Conservation (phyloP, 2,329 filamentous ascomycete species). For the Xylariaceae sp. region DNA sequence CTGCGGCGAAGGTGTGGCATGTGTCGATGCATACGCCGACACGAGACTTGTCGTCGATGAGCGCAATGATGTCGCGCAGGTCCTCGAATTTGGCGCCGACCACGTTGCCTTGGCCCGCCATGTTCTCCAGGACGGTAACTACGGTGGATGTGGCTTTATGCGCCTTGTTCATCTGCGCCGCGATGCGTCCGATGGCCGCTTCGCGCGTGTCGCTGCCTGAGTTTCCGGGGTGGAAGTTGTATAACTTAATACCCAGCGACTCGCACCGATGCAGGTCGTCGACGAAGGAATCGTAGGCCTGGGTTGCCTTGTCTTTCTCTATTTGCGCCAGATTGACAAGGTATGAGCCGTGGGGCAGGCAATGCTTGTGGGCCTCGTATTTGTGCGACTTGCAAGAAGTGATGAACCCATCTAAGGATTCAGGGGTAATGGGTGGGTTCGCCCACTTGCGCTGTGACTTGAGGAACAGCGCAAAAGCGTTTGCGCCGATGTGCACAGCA, state of each 20-base stretch:
- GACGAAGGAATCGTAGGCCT: constrained; percentile 80
- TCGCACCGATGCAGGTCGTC: constrained; percentile 87
- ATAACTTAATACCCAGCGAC: constrained; percentile 77
- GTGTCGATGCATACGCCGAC: constrained; percentile 96
- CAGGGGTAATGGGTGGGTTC: constrained; percentile 68
- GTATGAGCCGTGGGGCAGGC: constrained; percentile 91
- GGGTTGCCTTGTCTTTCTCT: constrained; percentile 71
- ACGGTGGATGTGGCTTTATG: constrained; percentile 72
- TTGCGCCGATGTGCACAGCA: constrained; percentile 75
- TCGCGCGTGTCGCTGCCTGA: constrained; percentile 62
- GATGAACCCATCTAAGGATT: constrained; percentile 65
- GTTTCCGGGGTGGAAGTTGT: constrained; percentile 96
- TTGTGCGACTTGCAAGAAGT: constrained; percentile 60
- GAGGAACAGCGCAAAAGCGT: constrained; percentile 89
- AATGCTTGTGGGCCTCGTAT: constrained; percentile 66
- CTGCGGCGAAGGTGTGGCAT: constrained; percentile 91
- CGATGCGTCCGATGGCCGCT: constrained; percentile 72
- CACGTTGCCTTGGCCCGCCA: constrained; percentile 85
- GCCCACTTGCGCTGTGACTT: constrained; percentile 96
- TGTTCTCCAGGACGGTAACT: constrained; percentile 85
- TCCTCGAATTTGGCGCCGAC: constrained; percentile 84
- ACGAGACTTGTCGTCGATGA: constrained; percentile 72
- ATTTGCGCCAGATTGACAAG: constrained; percentile 91
- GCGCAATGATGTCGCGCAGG: constrained; percentile 73
- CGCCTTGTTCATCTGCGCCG: constrained; percentile 73